Conservation (phyloP, 139 green algal genomes). For the Chlorella sorokiniana region DNA sequence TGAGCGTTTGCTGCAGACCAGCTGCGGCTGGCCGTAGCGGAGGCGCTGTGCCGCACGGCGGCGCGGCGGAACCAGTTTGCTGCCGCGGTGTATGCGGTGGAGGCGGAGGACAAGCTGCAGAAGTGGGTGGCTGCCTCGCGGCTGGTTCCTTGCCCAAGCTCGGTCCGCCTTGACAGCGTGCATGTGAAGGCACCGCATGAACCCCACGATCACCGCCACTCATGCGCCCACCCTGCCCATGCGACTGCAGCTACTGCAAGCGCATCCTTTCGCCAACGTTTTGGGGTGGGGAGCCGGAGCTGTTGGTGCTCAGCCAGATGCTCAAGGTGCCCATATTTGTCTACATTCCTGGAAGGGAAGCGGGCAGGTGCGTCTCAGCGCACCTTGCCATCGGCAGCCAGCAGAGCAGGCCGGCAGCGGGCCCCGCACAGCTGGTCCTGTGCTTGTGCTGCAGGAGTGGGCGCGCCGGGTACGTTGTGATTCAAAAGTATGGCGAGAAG, state of each 20-base stretch:
- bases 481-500: constrained; percentile 65
- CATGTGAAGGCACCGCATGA: not conserved
- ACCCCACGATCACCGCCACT: not conserved
- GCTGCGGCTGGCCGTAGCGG: constrained; percentile 62
- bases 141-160: not conserved
- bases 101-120: constrained; percentile 49
- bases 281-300: constrained; percentile 75
- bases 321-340: constrained; percentile 59
- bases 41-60: constrained; percentile 59
- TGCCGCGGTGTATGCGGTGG: constrained; percentile 43
- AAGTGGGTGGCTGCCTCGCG: constrained; percentile 20
- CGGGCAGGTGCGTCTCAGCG: not conserved
- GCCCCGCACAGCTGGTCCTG: not conserved
- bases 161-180: not conserved
- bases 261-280: constrained; percentile 55
- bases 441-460: constrained; percentile 14
- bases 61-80: constrained; percentile 57
- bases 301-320: constrained; percentile 69
- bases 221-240: not conserved
- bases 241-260: constrained; percentile 62
- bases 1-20: constrained; percentile 43
- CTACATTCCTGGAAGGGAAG: constrained; percentile 38
- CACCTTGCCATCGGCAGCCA: not conserved
- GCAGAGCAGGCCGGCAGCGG: too few relatives aligned
- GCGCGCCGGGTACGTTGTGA: constrained; percentile 42